Conservation (phyloP, 352 stramenopile species). For the Pythium insidiosum region DNA sequence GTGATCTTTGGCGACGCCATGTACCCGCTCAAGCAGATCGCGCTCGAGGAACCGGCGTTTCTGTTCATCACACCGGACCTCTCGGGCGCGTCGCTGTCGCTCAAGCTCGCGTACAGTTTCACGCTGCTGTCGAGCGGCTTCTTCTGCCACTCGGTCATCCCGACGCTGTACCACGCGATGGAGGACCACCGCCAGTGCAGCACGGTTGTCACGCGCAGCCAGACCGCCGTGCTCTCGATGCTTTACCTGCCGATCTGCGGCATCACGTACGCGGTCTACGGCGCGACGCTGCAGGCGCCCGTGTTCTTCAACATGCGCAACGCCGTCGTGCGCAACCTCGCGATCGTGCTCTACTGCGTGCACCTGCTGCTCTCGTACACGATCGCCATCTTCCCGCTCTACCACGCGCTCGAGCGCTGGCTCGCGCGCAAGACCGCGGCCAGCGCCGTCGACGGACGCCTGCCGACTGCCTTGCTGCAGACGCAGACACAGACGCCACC, state of each 20-base stretch:
- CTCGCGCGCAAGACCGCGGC: too few species aligned
- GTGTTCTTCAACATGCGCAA: conserved; percentile 85
- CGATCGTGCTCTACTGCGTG: conserved; percentile 68
- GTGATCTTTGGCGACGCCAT: conserved; percentile 79
- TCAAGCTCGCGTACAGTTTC: conserved; percentile 73
- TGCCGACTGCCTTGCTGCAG: too few species aligned
- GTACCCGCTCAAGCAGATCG: conserved; percentile 76
- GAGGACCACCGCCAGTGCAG: conserved; percentile 42
- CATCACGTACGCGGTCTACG: conserved; percentile 72
- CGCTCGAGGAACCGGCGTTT: conserved; percentile 46
- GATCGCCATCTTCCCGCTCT: conserved; percentile 56
- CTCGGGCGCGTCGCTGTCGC: conserved; percentile 29
- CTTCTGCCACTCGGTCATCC: conserved; percentile 62
- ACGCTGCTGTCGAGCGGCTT: conserved; percentile 53
- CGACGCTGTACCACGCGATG: conserved; percentile 77
- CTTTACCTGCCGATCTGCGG: conserved; percentile 72
- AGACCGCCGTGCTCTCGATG: conserved; percentile 34
- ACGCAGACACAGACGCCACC: too few species aligned
- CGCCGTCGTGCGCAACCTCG: conserved; percentile 52
- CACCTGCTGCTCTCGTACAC: conserved; percentile 69
- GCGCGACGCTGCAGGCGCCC: conserved; percentile 57
- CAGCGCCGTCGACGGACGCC: too few species aligned
- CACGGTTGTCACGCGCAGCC: conserved; percentile 36
- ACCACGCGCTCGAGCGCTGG: conserved; percentile 52
- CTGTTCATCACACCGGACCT: conserved; percentile 62